These are phyloP conservation scores for Hypoxylon sp. DNA, from an alignment of 2,329 filamentous ascomycete species.

Conservation along the genomic window DNA sequence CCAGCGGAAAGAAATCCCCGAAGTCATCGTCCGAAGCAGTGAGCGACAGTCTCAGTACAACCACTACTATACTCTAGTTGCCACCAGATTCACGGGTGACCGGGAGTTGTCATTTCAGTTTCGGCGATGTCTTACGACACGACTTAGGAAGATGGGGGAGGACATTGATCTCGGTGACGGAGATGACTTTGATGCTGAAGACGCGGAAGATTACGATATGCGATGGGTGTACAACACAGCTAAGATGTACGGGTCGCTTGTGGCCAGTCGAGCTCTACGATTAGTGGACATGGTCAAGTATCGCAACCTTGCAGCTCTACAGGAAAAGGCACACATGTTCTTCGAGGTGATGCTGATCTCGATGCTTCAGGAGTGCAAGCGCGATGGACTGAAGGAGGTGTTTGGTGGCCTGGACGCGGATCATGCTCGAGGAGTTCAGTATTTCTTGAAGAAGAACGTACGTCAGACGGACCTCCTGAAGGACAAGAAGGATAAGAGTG, in stretches of 20 bases:
- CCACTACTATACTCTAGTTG: constrained; percentile 91
- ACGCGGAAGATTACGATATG: constrained; percentile 67
- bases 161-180: constrained; percentile 70
- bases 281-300: constrained; percentile 70
- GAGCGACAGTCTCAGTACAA: constrained; percentile 89
- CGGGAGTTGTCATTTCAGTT: constrained; percentile 85
- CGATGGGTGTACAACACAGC: constrained; percentile 67
- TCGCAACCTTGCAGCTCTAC: constrained; percentile 83
- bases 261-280: constrained; percentile 62
- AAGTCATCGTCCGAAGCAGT: constrained; percentile 88
- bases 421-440: constrained; percentile 81
- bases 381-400: constrained; percentile 71
- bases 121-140: constrained; percentile 87
- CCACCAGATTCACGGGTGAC: constrained; percentile 81
- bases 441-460: constrained; percentile 83
- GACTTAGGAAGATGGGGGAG: constrained; percentile 90
- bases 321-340: constrained; percentile 82
- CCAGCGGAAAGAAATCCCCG: constrained; percentile 88
- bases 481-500: constrained; percentile 63
- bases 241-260: constrained; percentile 67
- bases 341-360: constrained; percentile 85
- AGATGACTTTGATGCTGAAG: constrained; percentile 71
- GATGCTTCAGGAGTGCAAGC: constrained; percentile 77
- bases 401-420: constrained; percentile 77
- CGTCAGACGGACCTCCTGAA: constrained; percentile 72